Conservation (phyloP, 768 basidiomycete genomes). For the Panus rudis region DNA sequence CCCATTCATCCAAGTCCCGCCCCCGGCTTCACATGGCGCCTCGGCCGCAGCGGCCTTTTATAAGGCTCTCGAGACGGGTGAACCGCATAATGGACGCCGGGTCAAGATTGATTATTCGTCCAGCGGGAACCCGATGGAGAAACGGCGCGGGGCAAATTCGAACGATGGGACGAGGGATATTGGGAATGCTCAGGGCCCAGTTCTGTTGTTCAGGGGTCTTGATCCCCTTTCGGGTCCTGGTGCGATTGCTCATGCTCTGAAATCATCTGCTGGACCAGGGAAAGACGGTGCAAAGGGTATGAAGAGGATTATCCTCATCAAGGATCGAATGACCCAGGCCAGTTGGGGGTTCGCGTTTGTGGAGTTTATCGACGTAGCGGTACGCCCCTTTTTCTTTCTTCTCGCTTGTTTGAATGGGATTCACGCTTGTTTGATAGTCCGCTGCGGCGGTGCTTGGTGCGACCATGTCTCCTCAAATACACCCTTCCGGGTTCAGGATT, state of each 20-base stretch:
- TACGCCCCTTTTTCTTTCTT: conserved; percentile 26
- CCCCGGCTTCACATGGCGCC: conserved; percentile 82
- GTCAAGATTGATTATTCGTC: conserved; percentile 96
- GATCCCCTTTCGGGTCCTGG: conserved; percentile 85
- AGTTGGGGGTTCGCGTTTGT: conserved; percentile 95
- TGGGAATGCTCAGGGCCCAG: conserved; percentile 73
- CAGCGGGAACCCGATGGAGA: conserved; percentile 68
- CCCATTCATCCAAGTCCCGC: conserved; percentile 90
- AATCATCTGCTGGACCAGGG: conserved; percentile 68
- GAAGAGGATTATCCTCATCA: conserved; percentile 81
- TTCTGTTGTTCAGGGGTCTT: conserved; percentile 85
- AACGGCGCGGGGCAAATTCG: conserved; percentile 46
- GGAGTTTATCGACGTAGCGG: conserved; percentile 81
- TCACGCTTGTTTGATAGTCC: conserved; percentile 41
- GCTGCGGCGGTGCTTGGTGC: conserved; percentile 76
- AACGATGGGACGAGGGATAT: conserved; percentile 98
- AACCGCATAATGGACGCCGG: conserved; percentile 70
- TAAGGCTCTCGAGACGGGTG: conserved; percentile 65
- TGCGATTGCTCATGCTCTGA: conserved; percentile 80
- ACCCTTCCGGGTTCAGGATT: conserved; percentile 92
- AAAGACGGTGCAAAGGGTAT: conserved; percentile 82
- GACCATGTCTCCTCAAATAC: conserved; percentile 80
- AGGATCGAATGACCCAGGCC: conserved; percentile 79
- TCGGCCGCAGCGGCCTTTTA: conserved; percentile 65
- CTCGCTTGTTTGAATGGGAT: conserved; percentile 10